Evolutionary conservation across 2,329 filamentous ascomycete genomes (phyloP), one percentile per base, ranked within the genome.

Genomic region (Penicillium sp.): DNA sequence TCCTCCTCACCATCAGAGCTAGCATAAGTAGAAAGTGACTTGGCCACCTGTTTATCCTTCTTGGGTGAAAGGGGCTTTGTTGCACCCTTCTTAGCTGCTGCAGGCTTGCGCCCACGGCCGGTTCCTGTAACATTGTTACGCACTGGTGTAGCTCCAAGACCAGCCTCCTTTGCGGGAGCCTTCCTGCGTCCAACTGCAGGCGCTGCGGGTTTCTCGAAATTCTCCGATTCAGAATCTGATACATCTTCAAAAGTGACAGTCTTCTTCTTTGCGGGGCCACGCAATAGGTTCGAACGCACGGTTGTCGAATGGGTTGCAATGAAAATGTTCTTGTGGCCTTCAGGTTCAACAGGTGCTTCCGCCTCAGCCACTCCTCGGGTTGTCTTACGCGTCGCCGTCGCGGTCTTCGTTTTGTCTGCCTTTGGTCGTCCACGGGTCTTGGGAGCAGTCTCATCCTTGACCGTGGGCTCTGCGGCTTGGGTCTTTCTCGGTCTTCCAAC

Each of bases 211-310:
- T 67, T 56, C 35, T 77, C 75, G 33, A 75, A 70, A 47, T 50
- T 29, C 15, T 77, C 77, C 3, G 73, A 73, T n/a, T 75, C 74
- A 4, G 74, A 74, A 5, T 74, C 74, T 2, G 69, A 66, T 1
- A 68, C 57, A 52, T 79, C 75, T 53, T 77, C 68, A 58, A 80
- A 80, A 2, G 77, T 79, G 23, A 81, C 79, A 41, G 73, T 79
- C 66, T 78, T 79, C 62, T 72, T 74, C 49, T 73, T 69, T 1
- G 69, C 67, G 9, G 69, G 66, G 7, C 69, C 69, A 23, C 65
- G 67, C 26, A 67, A 49, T 35, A 68, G 53, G 46, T 68, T 73
- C 40, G 71, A 69, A 11, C 67, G 62, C 58, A 68, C 65, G 1
- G 57, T 55, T 12, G 65, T 62, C 3, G 70, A 72, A 29, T 65